Percentiles rank a stretch among this genome's conserved stretches.
phyloP scores from a whole-genome alignment of 305 asterid species.

The Solanum hybrid region DNA sequence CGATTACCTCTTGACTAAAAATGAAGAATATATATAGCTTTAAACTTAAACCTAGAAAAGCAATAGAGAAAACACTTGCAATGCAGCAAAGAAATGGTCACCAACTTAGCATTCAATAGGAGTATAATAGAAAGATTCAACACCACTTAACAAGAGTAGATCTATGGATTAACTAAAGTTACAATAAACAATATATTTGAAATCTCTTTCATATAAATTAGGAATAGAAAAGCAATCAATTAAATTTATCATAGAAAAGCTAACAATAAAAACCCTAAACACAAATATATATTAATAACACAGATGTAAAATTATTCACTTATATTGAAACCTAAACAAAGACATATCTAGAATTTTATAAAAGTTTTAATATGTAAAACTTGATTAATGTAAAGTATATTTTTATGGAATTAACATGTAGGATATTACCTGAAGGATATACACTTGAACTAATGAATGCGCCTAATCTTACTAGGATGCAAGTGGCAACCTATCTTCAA shows the following conservation, averaged over 20 bases:
- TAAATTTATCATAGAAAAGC: neutral
- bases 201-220: neutral
- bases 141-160: neutral
- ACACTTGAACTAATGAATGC: neutral
- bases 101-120: neutral
- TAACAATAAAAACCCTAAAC: neutral
- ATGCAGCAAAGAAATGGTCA: neutral
- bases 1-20: neutral
- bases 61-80: no score
- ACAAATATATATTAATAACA: neutral
- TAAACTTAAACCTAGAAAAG: neutral
- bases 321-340: neutral
- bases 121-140: neutral
- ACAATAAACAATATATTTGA: no score
- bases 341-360: neutral
- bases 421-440: neutral
- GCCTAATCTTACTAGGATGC: neutral
- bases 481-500: neutral
- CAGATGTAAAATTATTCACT: neutral
- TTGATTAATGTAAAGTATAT: no score
- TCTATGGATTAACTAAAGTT: neutral
- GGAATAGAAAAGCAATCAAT: neutral
- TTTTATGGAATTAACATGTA: no score
- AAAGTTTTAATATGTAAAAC: neutral
- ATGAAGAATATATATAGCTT: no score